These are phyloP conservation scores for Combretum micranthum DNA, from an alignment of 345 rosid species.

Conservation along the genomic window DNA sequence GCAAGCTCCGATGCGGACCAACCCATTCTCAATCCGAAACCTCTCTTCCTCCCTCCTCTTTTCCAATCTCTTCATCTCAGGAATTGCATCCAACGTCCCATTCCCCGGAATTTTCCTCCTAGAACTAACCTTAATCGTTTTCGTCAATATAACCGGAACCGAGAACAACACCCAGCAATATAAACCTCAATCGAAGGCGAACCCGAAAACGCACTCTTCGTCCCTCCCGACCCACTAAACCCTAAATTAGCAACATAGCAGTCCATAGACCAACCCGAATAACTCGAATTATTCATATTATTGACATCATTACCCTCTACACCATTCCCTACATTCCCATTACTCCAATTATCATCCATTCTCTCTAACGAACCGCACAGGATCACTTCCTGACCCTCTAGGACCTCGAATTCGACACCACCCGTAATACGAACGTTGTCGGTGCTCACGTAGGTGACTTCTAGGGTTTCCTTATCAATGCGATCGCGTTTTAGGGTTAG, in stretches of 20 bases:
- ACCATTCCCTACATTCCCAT: slow-evolving; percentile 23
- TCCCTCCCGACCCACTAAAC: slow-evolving; percentile 27
- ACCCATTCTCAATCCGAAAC: slow-evolving; percentile 18
- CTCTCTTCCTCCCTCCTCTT: slow-evolving; percentile 31
- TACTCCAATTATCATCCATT: slow-evolving; percentile 55
- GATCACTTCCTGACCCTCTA: slow-evolving; percentile 43
- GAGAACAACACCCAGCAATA: slow-evolving; percentile 79
- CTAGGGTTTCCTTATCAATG: slow-evolving; percentile 57
- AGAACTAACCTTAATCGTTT: slow-evolving; percentile 61
- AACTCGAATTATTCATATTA: slow-evolving; percentile 26
- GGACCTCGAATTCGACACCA: slow-evolving; percentile 72
- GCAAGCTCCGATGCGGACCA: slow-evolving; percentile 35
- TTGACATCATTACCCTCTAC: too few species aligned
- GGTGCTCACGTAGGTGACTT: slow-evolving; percentile 84
- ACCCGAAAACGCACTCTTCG: slow-evolving; percentile 52
- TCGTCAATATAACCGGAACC: slow-evolving; percentile 84
- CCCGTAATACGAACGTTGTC: slow-evolving; percentile 75
- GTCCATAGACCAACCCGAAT: slow-evolving; percentile 70
- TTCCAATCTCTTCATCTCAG: slow-evolving; percentile 74
- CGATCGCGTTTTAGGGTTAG: slow-evolving; percentile 70
- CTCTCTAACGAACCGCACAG: slow-evolving; percentile 81
- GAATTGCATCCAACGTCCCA: slow-evolving; percentile 62
- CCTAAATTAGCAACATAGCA: slow-evolving; percentile 46
- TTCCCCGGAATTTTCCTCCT: slow-evolving; percentile 55
- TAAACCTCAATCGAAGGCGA: slow-evolving; percentile 82